These are phyloP conservation scores for Nelumbo lutea DNA, from an alignment of 164 flowering plant species.

Conservation along the genomic window DNA sequence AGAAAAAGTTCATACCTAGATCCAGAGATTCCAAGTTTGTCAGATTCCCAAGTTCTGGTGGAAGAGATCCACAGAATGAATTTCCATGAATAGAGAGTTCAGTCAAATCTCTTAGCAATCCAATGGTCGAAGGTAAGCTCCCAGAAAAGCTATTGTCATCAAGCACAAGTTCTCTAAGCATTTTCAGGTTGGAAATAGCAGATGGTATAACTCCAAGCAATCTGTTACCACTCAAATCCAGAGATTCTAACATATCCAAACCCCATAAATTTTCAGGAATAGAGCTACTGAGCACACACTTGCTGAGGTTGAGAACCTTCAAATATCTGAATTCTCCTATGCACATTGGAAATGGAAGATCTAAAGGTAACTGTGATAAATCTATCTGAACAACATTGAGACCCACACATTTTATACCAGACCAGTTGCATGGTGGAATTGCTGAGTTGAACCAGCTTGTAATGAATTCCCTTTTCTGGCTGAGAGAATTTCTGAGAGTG, in stretches of 20 bases:
- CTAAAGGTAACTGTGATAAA: constrained; percentile 30
- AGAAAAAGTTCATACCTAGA: constrained; percentile 38
- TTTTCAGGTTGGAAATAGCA: constrained; percentile 29
- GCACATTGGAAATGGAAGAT: constrained; percentile 37
- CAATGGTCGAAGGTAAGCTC: constrained; percentile 40
- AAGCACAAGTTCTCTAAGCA: constrained; percentile 40
- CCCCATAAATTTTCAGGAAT: constrained; percentile 37
- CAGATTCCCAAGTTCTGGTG: constrained; percentile 41
- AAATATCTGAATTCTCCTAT: constrained; percentile 38
- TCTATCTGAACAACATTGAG: constrained; percentile 30
- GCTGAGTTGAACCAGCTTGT: constrained; percentile 43
- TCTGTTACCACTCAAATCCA: constrained; percentile 46
- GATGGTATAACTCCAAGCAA: constrained; percentile 40
- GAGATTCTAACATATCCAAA: constrained; percentile 31
- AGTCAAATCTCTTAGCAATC: constrained; percentile 33
- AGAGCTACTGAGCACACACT: constrained; percentile 38
- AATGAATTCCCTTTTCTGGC: constrained; percentile 17
- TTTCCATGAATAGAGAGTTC: constrained; percentile 47
- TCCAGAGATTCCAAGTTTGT: constrained; percentile 42
- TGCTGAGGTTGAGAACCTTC: constrained; percentile 46
- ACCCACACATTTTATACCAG: constrained; percentile 45
- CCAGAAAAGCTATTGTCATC: constrained; percentile 51
- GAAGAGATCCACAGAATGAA: constrained; percentile 46
- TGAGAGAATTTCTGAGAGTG: constrained; percentile 28
- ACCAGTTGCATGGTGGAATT: constrained; percentile 51